A percentile compares a stretch with the other conserved stretches of the same genome.
These are phyloP conservation scores for Euclidium syriacum DNA, from an alignment of 345 rosid species.

Conservation along the genomic window DNA sequence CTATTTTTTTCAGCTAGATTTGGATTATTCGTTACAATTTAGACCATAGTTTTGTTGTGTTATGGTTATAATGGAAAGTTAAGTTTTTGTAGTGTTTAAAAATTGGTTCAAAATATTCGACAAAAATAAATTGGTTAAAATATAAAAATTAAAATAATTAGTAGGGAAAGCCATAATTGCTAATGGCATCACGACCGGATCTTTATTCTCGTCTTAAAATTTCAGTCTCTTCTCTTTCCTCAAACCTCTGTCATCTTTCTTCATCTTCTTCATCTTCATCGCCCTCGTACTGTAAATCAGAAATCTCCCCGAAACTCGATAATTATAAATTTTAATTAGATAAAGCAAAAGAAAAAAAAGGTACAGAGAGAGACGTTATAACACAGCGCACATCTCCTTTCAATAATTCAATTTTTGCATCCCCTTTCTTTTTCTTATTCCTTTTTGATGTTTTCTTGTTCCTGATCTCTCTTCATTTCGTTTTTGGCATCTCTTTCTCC, in stretches of 20 bases:
- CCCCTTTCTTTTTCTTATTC: background rate
- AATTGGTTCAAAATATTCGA: too few relatives aligned
- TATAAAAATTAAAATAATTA: background rate
- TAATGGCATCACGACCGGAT: constrained; percentile 13
- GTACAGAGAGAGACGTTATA: background rate
- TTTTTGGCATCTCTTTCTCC: background rate
- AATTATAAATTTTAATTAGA: background rate
- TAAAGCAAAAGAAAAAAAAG: constrained; percentile 9
- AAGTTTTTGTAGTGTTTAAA: too few relatives aligned
- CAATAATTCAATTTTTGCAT: background rate
- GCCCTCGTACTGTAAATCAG: background rate
- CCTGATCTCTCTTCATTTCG: constrained; percentile 3
- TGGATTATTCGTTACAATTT: too few relatives aligned
- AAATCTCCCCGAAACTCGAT: constrained; percentile 1
- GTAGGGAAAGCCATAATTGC: background rate
- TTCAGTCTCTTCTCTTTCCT: background rate
- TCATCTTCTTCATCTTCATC: background rate
- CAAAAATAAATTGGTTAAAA: too few relatives aligned
- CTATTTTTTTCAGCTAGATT: too few relatives aligned
- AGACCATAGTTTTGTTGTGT: too few relatives aligned
- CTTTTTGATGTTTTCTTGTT: background rate
- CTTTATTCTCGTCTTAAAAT: background rate
- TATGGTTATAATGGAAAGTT: too few relatives aligned
- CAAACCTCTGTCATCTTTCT: background rate
- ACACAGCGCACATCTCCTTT: constrained; percentile 19